phyloP scores from a whole-genome alignment of 306 rosid genomes.

The Medicago lupulina region DNA sequence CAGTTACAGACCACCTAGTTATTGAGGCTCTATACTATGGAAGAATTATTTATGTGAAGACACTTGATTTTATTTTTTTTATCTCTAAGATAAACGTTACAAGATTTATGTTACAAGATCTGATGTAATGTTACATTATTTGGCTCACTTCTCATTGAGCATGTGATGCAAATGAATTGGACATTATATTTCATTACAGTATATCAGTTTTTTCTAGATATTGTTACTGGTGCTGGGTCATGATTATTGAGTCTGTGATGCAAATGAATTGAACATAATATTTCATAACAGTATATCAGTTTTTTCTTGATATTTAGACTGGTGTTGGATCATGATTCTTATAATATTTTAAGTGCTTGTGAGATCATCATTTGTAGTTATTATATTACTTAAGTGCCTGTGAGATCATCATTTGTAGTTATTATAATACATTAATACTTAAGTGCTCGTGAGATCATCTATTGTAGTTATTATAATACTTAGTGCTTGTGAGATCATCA shows the following conservation, averaged over 20 bases:
- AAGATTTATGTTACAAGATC: background rate
- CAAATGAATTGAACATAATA: constrained; percentile 25
- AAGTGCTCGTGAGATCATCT: no score
- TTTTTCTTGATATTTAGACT: background rate
- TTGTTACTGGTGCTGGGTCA: constrained; percentile 8
- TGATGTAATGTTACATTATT: background rate
- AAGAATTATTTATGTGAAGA: background rate
- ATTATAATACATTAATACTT: no score
- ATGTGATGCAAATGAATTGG: constrained; percentile 15
- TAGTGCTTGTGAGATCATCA: no score
- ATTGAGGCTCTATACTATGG: constrained; percentile 1
- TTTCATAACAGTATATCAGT: constrained; percentile 10
- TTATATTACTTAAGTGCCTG: no score
- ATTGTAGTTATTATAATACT: no score
- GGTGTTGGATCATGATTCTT: constrained; percentile 19
- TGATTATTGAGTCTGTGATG: background rate
- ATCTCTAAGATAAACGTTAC: background rate
- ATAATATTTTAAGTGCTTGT: constrained; percentile 11
- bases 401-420: no score
- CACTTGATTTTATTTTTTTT: constrained; percentile 3
- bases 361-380: constrained; percentile 27
- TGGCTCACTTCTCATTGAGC: constrained; percentile 24
- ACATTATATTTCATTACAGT: constrained; percentile 23
- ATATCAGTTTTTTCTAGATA: background rate
- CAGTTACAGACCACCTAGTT: background rate